Evolutionary conservation across 2,329 filamentous ascomycete genomes (phyloP).

Genomic region (Fusarium buharicum): DNA sequence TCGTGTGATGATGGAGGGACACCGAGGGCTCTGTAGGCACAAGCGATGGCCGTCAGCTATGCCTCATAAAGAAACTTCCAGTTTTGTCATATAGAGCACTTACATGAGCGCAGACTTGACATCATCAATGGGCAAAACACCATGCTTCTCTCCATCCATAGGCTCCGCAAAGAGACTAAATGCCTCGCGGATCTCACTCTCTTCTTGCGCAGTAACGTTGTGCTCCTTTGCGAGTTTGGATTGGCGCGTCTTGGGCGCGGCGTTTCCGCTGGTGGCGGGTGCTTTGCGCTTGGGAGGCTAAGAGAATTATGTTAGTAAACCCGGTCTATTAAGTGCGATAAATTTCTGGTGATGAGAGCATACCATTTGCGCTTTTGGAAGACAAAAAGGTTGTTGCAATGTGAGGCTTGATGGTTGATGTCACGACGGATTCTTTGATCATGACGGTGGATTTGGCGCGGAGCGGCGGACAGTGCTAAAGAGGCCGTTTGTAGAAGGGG

Average conservation of each 20-base stretch:
- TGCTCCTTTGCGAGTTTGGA: constrained; percentile 95
- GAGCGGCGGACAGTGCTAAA: constrained; percentile 18
- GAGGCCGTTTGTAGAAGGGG: accelerated
- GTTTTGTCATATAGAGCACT: constrained; percentile 41
- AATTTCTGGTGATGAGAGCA: background rate
- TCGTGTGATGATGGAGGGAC: constrained; percentile 70
- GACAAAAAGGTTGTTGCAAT: constrained; percentile 6
- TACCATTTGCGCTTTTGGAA: constrained; percentile 32
- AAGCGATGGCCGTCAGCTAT: constrained; percentile 8
- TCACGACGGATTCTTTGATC: constrained; percentile 30
- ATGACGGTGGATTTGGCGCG: constrained; percentile 17
- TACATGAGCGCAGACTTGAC: constrained; percentile 80
- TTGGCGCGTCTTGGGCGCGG: constrained; percentile 62
- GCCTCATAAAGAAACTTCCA: background rate
- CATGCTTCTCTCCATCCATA: constrained; percentile 76
- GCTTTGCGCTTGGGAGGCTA: constrained; percentile 67
- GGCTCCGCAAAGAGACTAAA: constrained; percentile 83
- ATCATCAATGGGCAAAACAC: constrained; percentile 73
- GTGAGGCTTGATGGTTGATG: constrained; percentile 33
- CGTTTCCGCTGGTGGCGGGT: constrained; percentile 44
- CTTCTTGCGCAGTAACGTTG: constrained; percentile 83
- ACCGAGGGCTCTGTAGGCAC: constrained; percentile 75
- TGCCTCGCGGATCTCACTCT: constrained; percentile 90
- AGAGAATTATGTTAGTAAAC: constrained; percentile 3
- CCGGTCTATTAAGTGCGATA: background rate